A percentile compares a stretch with the other conserved stretches of the same genome.
Evolutionary conservation across 2,329 filamentous ascomycete genomes (phyloP).

Genomic region (Diaporthe amygdali): DNA sequence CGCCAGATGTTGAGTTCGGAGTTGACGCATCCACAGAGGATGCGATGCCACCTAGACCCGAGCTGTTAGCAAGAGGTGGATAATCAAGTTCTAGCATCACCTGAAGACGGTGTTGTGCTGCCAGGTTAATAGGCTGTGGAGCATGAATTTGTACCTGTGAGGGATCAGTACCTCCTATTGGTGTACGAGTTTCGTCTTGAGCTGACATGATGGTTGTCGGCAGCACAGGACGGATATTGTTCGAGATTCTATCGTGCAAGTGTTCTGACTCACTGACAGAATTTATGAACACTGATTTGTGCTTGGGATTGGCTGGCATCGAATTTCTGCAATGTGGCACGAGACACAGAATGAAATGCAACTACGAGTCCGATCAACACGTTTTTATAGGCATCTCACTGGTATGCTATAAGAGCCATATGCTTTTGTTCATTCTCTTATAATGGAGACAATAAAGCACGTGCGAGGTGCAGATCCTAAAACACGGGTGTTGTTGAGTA

Average conservation of each 20-base stretch:
- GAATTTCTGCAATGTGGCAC: background rate
- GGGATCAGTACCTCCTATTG: background rate
- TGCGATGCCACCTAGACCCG: background rate
- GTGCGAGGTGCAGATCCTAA: background rate
- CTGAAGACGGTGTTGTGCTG: background rate
- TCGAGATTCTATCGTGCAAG: accelerated
- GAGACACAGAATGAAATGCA: no score
- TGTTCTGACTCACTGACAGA: no score
- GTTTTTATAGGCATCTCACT: background rate
- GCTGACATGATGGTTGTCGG: background rate
- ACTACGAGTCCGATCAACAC: no score
- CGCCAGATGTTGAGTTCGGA: background rate
- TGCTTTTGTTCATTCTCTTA: background rate
- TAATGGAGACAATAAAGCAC: background rate
- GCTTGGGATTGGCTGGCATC: background rate
- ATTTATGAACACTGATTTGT: background rate
- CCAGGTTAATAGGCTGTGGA: background rate
- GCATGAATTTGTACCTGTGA: background rate
- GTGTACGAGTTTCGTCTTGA: background rate
- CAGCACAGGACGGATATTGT: background rate
- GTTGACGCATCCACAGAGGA: background rate
- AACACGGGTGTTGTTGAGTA: no score
- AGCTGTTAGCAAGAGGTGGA: no score
- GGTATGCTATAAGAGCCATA: background rate
- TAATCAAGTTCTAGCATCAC: background rate